phyloP scores from a whole-genome alignment of 1,139 yeast species.

The Fermentozyma sake region DNA sequence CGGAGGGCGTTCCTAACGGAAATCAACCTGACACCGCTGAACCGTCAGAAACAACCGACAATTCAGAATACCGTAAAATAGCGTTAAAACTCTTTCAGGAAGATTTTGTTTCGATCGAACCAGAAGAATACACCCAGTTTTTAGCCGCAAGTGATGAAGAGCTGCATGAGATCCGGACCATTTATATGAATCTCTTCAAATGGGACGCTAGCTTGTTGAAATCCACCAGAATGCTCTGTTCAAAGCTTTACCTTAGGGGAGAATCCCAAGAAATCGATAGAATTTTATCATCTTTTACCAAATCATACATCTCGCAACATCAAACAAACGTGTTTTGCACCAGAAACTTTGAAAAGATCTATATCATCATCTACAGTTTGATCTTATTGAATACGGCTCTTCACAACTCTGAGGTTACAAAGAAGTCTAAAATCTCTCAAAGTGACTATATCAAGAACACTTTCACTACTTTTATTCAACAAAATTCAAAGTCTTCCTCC shows the following conservation, averaged over 20 bases:
- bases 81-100: constrained; percentile 37
- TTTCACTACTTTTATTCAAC: constrained; percentile 38
- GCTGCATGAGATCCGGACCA: constrained; percentile 33
- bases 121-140: constrained; percentile 46
- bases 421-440: constrained; percentile 39
- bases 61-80: constrained; percentile 24
- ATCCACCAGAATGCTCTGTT: constrained; percentile 59
- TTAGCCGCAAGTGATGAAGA: constrained; percentile 42
- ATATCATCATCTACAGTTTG: constrained; percentile 69
- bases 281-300: constrained; percentile 64
- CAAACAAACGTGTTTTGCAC: constrained; percentile 48
- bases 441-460: constrained; percentile 57
- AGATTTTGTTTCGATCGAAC: constrained; percentile 40
- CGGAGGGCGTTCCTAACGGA: no score
- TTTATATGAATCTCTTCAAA: constrained; percentile 45
- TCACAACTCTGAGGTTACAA: constrained; percentile 47
- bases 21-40: no score
- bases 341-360: constrained; percentile 57
- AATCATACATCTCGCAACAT: constrained; percentile 57
- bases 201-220: constrained; percentile 50
- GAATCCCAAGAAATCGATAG: constrained; percentile 84
- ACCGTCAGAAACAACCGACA: constrained; percentile 4
- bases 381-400: constrained; percentile 69
- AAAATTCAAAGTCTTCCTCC: constrained; percentile 25
- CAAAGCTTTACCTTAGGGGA: constrained; percentile 66